Conservation (phyloP, 805 yeast genomes). For the Kodamaea jinghongensis region DNA sequence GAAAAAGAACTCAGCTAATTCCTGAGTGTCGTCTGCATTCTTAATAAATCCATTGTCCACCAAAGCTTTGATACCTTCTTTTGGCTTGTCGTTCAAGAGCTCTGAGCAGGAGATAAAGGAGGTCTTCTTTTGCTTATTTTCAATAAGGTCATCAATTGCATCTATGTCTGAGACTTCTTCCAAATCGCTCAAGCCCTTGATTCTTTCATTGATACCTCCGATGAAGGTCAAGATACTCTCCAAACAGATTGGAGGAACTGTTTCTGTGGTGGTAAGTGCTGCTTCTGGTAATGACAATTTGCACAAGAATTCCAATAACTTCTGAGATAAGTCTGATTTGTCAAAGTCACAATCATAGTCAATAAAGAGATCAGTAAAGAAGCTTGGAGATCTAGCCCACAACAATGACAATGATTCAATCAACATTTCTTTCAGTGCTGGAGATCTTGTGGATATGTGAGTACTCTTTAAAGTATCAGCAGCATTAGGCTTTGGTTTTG, state of each 20-base stretch:
- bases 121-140: constrained; percentile 57
- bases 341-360: constrained; percentile 91
- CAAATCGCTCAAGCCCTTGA: constrained; percentile 28
- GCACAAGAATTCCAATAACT: constrained; percentile 67
- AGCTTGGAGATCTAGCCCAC: constrained; percentile 77
- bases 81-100: constrained; percentile 74
- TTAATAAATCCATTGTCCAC: constrained; percentile 64
- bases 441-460: constrained; percentile 20
- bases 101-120: constrained; percentile 75
- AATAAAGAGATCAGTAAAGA: constrained; percentile 73
- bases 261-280: constrained; percentile 73
- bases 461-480: constrained; percentile 21
- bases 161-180: constrained; percentile 1
- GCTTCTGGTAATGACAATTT: constrained; percentile 82
- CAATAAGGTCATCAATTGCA: constrained; percentile 30
- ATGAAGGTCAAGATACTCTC: constrained; percentile 80
- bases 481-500: constrained; percentile 4
- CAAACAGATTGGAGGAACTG: constrained; percentile 89
- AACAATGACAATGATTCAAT: constrained; percentile 79
- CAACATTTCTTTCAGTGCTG: constrained; percentile 68
- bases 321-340: constrained; percentile 70
- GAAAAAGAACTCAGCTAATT: constrained; percentile 73
- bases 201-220: constrained; percentile 55
- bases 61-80: constrained; percentile 65
- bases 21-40: constrained; percentile 45